Evolutionary conservation across 305 asterid genomes (phyloP).

Genomic region (Rubia tinctorum): DNA sequence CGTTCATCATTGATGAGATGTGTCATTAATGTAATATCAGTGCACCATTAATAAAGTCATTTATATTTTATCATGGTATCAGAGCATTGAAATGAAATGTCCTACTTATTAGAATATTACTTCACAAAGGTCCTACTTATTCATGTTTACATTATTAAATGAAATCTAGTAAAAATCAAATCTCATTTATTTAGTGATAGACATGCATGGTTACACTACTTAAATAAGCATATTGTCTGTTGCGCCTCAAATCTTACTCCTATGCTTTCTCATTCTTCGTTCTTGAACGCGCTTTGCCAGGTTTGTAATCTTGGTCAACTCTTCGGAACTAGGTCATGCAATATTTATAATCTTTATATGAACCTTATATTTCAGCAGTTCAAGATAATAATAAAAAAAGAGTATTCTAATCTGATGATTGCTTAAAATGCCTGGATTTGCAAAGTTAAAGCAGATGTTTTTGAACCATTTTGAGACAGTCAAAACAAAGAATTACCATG

Average conservation of each 20-base stretch:
- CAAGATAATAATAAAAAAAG: neutral
- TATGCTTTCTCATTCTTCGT: neutral
- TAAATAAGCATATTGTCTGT: neutral
- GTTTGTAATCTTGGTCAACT: constrained; percentile 15
- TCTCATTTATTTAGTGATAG: too few species aligned
- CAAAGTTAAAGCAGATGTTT: neutral
- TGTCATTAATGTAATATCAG: too few species aligned
- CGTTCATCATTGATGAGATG: too few species aligned
- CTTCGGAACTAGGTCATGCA: neutral
- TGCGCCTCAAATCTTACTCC: neutral
- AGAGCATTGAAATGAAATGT: too few species aligned
- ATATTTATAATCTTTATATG: neutral
- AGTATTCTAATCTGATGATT: neutral
- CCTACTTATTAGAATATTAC: too few species aligned
- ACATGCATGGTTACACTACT: too few species aligned
- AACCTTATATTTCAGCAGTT: neutral
- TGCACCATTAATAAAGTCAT: too few species aligned
- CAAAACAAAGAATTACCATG: too few species aligned
- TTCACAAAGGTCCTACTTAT: too few species aligned
- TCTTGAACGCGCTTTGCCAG: constrained; percentile 6
- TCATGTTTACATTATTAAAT: too few species aligned
- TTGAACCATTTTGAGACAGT: neutral
- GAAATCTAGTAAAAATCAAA: too few species aligned
- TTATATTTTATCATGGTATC: too few species aligned
- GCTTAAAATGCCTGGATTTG: neutral